phyloP scores from a whole-genome alignment of 202 grass and related monocot genomes.

The Panicum virgatum region DNA sequence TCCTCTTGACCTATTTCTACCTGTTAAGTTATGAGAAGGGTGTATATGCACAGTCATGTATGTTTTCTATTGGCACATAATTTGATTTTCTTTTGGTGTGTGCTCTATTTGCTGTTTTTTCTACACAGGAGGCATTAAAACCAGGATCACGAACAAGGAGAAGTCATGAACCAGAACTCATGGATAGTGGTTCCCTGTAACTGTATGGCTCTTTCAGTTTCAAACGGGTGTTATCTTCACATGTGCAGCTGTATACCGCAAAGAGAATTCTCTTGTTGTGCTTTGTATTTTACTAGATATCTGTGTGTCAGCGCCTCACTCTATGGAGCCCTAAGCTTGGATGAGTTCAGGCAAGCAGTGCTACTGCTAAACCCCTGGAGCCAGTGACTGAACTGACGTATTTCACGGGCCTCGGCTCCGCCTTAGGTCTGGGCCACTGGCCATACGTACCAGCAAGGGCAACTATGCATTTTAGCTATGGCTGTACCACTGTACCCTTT shows the following conservation, averaged over 20 bases:
- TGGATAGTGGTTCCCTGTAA: constrained; percentile 32
- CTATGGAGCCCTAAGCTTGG: neutral
- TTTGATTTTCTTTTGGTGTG: constrained; percentile 1
- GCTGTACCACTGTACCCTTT: neutral
- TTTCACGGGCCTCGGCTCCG: neutral
- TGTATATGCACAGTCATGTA: neutral
- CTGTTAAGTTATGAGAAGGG: neutral
- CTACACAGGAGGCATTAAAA: constrained; percentile 66
- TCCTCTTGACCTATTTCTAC: neutral
- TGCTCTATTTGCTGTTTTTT: constrained; percentile 14
- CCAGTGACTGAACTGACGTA: neutral
- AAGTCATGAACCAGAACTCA: constrained; percentile 40
- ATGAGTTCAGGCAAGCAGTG: neutral
- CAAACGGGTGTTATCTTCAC: constrained; percentile 13
- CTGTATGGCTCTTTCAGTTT: constrained; percentile 33
- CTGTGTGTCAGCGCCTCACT: neutral
- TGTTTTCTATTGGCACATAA: neutral
- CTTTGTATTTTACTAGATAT: neutral
- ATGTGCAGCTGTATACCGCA: neutral
- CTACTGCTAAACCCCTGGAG: neutral
- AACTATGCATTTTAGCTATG: neutral
- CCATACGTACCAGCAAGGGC: neutral
- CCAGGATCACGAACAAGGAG: constrained; percentile 66
- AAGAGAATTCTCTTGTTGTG: constrained; percentile 38
- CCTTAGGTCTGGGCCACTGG: neutral